Base-by-base conservation (phyloP, 2,329 filamentous ascomycete genomes). In the Monosporascus sp. region DNA sequence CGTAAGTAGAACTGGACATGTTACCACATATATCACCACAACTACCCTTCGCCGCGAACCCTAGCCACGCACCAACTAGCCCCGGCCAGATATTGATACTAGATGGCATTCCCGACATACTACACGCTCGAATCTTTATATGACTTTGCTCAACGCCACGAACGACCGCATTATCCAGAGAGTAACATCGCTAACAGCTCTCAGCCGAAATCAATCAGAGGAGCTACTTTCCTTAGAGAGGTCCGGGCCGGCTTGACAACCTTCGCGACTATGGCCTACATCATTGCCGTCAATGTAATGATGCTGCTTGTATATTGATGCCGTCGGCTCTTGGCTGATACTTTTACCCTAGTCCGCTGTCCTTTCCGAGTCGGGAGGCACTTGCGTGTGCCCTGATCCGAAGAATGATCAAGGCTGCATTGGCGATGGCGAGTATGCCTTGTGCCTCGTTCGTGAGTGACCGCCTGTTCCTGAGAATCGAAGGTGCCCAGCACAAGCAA, bases 191-290 rank as follows among this genome's bases (percentile, higher is more conserved):
- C 60, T 65, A 26, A 63, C 52, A 54, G 55, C 55, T 7, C 17
- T 37, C 54, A 91, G 87, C 81, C 81, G 35, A 78, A 84, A 48
- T 84, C 88, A 64, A 83, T 90, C 48, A 79, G 80, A 55, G 82
- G 82, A 38, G 80, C 87, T 37, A 85, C 79, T 55, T 91, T 93
- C 69, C 84, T 89, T 58, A 87, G 84, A 22, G 90, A 94, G 69
- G 73, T 94, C 53, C 85, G 89, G 28, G 90, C 89, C 31, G 90
- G 89, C 1, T 68, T 93, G 51, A 91, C 90, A 2, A 94, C 89
- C 2, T 89, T 89, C 66, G 85, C 87, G 51, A 88, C 87, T 3
- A 91, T 91, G 89, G 87, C 88, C 15, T 93, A 92, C 70, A 93
- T 94, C 62, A 91, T 94, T 65, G 86, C 87, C 8, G 85, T 86